These are phyloP conservation scores for Grosmannia serpens DNA, from an alignment of 2,329 filamentous ascomycete species.

Conservation along the genomic window DNA sequence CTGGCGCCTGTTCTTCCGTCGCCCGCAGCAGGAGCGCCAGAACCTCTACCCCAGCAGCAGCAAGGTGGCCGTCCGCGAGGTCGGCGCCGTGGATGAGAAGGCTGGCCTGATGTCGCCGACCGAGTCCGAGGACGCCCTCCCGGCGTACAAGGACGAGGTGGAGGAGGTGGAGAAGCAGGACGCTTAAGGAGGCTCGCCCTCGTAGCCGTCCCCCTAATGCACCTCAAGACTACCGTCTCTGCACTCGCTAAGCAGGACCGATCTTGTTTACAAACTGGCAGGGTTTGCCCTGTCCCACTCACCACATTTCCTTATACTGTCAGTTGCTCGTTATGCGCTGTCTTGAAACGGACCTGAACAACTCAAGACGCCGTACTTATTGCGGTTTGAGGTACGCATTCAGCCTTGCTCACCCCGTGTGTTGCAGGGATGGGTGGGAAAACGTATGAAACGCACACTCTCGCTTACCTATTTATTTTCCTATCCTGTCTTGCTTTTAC, in stretches of 20 bases:
- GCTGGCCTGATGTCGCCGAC: slow-evolving; percentile 31
- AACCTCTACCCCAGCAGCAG: slow-evolving; percentile 17
- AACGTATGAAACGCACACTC: not conserved
- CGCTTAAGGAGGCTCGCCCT: not conserved
- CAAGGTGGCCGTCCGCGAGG: slow-evolving; percentile 27
- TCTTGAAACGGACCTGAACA: not conserved
- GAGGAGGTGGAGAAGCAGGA: not conserved
- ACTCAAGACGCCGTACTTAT: not conserved
- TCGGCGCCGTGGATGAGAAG: slow-evolving; percentile 34
- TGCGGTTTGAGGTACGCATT: not conserved
- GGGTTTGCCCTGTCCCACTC: not conserved
- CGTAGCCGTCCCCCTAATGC: not conserved
- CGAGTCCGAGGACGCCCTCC: slow-evolving; percentile 13
- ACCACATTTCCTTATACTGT: not conserved
- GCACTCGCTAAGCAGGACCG: not conserved
- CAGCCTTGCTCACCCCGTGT: not conserved
- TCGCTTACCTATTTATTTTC: not conserved
- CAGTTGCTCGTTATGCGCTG: not conserved
- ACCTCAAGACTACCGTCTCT: not conserved
- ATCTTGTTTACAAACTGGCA: not conserved
- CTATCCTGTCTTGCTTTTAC: not conserved
- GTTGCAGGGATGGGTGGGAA: not conserved
- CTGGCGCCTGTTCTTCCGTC: slow-evolving; percentile 39
- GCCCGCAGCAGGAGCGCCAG: slow-evolving; percentile 23
- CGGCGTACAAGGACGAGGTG: slow-evolving; percentile 17